Base-by-base conservation (phyloP, 73 alveolate genomes). In the Paraurostyla sp. region DNA sequence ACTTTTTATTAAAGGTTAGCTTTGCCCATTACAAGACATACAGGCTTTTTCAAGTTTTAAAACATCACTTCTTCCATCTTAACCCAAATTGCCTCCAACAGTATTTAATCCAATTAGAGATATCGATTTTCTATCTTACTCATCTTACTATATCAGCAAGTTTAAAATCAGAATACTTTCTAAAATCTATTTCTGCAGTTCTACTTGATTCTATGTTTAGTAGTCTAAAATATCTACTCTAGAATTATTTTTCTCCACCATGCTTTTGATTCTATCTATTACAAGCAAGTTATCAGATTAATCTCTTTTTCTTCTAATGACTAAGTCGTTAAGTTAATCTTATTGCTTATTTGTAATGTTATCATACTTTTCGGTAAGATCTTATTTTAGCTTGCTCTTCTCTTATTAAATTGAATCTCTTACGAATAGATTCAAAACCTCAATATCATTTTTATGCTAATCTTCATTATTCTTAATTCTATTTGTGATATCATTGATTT, bases 71-170 rank as follows among this genome's bases (percentile, higher is more conserved):
- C 7, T 36, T 40, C 41, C 46, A 11, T 65, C 82, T 36, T 32
- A 0, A 3, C 82, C 82, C 15, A 65, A 18, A 22, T 65, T 65
- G 6, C 41, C 58, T 4, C 82, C 82, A 6, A 65, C 23, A 15
- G 82, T 65, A 22, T 38, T 65, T 30, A 65, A 16, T 1, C 82
- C 82, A 36, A 65, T 38, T 4, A 65, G 38, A 6, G 82, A 65
- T 38, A 65, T 18, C 16, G 82, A 35, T 40, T 65, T 65, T 65
- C 82, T 65, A 38, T 65, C 82, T 65, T 65, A 16, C 41, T 65
- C 82, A 65, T 65, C 82, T 65, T 65, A 38, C 35, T 56, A 2
- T 18, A 65, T 65, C 7, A 65, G 29, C 32, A 38, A 38, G 38
- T 65, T 65, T 0, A 40, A 56, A 18, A 65, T 40, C 3, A 65